A percentile compares a stretch with the other conserved stretches of the same genome.
phyloP scores from a whole-genome alignment of 768 basidiomycete species.

The Mycena polygramma region DNA sequence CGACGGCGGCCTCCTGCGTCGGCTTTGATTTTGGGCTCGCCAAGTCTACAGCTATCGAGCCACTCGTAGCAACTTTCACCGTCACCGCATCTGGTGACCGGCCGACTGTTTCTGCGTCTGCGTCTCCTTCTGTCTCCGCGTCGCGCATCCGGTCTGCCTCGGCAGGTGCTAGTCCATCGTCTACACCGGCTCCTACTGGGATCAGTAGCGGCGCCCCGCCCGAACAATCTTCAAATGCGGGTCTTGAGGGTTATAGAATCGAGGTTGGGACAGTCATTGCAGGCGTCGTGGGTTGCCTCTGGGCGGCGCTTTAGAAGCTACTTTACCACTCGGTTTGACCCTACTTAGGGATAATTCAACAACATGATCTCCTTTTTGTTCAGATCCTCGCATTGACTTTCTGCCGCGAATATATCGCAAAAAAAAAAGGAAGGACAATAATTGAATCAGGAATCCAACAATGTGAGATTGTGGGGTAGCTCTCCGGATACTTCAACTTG shows the following conservation, averaged over 20 bases:
- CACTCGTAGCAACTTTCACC: background rate
- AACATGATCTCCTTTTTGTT: too few species aligned
- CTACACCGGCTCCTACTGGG: background rate
- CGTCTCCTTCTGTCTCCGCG: too few species aligned
- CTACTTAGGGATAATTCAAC: too few species aligned
- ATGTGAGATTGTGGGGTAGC: too few species aligned
- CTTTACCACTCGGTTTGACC: too few species aligned
- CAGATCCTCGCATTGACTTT: too few species aligned
- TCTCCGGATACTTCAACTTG: too few species aligned
- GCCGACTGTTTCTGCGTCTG: background rate
- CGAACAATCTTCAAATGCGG: background rate
- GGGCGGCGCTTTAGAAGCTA: background rate
- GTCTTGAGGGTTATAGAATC: background rate
- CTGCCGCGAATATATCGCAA: too few species aligned
- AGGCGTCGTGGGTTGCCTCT: background rate
- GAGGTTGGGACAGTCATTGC: background rate
- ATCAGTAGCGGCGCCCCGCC: background rate
- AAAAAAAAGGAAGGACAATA: too few species aligned
- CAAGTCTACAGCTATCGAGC: background rate
- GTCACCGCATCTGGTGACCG: background rate
- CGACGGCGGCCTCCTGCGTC: background rate
- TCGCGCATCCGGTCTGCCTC: background rate
- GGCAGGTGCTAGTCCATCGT: background rate
- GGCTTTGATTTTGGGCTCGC: background rate
- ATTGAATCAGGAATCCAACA: too few species aligned